Evolutionary conservation across 2,329 filamentous ascomycete species (phyloP).

Genomic region (Nannizziopsis barbatae): DNA sequence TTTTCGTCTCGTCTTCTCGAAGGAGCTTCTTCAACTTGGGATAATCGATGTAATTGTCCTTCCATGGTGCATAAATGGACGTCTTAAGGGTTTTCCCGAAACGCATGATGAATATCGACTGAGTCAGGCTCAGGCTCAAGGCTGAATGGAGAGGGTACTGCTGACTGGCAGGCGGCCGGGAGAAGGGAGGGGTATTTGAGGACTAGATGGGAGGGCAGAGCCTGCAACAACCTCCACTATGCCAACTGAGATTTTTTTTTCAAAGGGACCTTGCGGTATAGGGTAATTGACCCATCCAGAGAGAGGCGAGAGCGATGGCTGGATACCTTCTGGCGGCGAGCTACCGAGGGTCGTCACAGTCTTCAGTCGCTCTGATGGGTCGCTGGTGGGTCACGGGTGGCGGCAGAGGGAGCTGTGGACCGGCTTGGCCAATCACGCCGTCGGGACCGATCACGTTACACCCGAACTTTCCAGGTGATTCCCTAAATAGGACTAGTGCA

Average conservation of each 20-base stretch:
- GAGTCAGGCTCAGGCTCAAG: not conserved
- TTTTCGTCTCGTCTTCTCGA: conserved; percentile 56
- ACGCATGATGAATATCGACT: conserved; percentile 51
- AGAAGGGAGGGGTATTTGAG: not conserved
- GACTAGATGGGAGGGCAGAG: not conserved
- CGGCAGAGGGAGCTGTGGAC: not conserved
- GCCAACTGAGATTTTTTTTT: not conserved
- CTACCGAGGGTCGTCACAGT: no score
- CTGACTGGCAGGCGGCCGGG: not conserved
- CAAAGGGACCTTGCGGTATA: no score
- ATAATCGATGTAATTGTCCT: conserved; percentile 91
- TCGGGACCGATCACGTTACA: conserved; percentile 5
- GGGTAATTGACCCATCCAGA: no score
- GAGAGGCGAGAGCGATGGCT: no score
- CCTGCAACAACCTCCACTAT: not conserved
- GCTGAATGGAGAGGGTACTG: not conserved
- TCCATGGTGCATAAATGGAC: conserved; percentile 77
- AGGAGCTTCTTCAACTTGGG: conserved; percentile 80
- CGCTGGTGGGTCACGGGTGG: no score
- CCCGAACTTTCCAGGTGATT: not conserved
- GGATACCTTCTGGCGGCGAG: no score
- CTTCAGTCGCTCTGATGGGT: no score
- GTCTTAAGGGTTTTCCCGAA: conserved; percentile 81
- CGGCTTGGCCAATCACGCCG: conserved; percentile 1
- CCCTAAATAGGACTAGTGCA: conserved; percentile 1